Percentiles rank a stretch among this genome's conserved stretches.
Evolutionary conservation across 495 filamentous ascomycete genomes (phyloP).

Genomic region (Glonium stellatum): DNA sequence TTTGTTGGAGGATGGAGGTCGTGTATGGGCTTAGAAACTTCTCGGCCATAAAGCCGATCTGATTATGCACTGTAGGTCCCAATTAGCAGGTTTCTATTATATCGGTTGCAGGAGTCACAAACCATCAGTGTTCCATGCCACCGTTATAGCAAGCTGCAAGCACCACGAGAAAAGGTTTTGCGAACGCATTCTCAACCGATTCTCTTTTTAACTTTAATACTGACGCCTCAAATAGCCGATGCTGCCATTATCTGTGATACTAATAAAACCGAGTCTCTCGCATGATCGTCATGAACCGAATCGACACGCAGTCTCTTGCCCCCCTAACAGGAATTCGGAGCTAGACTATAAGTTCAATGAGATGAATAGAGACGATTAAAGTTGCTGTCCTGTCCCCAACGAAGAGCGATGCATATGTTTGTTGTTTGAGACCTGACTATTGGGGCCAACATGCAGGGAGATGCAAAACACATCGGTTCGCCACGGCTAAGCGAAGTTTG

Average conservation of each 20-base stretch:
- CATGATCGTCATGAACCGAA: background rate
- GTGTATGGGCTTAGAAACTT: slow-evolving; percentile 30
- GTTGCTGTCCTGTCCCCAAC: no score
- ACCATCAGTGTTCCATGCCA: slow-evolving; percentile 32
- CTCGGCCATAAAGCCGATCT: slow-evolving; percentile 35
- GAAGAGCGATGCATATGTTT: no score
- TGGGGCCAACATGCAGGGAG: no score
- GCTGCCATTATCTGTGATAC: background rate
- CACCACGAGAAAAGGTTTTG: background rate
- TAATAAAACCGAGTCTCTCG: background rate
- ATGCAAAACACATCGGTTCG: no score
- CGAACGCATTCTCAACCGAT: background rate
- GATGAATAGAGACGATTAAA: no score
- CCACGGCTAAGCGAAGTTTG: no score
- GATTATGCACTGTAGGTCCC: slow-evolving; percentile 28
- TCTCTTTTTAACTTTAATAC: background rate
- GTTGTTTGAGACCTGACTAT: no score
- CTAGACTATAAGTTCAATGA: no score
- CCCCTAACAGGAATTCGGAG: no score
- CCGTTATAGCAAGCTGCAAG: slow-evolving; percentile 8
- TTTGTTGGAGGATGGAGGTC: slow-evolving; percentile 24
- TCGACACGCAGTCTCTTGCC: no score
- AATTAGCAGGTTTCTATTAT: background rate
- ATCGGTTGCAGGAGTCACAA: background rate
- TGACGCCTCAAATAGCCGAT: background rate